A percentile compares a stretch with the other conserved stretches of the same genome.
Evolutionary conservation across 352 stramenopile genomes (phyloP).

Genomic region (Phytophthora fragariae): DNA sequence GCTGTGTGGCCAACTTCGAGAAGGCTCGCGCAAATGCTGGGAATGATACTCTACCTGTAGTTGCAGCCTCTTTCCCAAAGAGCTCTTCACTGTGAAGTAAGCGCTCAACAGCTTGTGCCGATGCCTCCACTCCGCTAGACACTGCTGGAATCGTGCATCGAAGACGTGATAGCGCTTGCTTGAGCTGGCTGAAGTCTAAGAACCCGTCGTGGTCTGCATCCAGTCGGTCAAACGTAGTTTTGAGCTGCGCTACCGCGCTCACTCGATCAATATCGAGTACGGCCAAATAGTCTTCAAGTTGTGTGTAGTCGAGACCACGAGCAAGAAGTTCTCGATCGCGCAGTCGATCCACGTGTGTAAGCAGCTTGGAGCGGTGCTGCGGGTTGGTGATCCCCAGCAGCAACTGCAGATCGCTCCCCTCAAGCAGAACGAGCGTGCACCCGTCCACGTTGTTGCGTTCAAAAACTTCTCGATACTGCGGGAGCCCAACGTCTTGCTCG

Average conservation of each 20-base stretch:
- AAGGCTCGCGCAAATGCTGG: constrained; percentile 66
- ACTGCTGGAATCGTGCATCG: constrained; percentile 28
- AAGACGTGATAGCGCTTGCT: constrained; percentile 50
- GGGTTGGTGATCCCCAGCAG: constrained; percentile 68
- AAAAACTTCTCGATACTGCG: constrained; percentile 60
- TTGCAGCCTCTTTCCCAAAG: constrained; percentile 30
- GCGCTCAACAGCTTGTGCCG: constrained; percentile 44
- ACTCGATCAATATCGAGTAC: constrained; percentile 76
- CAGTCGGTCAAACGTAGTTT: constrained; percentile 72
- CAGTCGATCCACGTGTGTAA: constrained; percentile 67
- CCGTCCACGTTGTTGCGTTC: constrained; percentile 70
- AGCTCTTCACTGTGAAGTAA: constrained; percentile 44
- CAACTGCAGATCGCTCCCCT: constrained; percentile 69
- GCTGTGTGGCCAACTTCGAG: constrained; percentile 57
- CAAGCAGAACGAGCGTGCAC: constrained; percentile 63
- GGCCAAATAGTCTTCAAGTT: constrained; percentile 79
- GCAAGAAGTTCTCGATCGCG: constrained; percentile 66
- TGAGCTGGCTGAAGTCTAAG: constrained; percentile 62
- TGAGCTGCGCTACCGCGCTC: constrained; percentile 68
- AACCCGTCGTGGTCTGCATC: constrained; percentile 67
- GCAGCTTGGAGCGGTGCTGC: constrained; percentile 61
- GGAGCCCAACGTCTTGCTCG: constrained; percentile 51
- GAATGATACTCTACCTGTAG: constrained; percentile 53
- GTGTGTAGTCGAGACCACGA: constrained; percentile 69
- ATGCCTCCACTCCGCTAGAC: constrained; percentile 17